phyloP scores from a whole-genome alignment of 441 rosid species.

The Erysimum pusillum region DNA sequence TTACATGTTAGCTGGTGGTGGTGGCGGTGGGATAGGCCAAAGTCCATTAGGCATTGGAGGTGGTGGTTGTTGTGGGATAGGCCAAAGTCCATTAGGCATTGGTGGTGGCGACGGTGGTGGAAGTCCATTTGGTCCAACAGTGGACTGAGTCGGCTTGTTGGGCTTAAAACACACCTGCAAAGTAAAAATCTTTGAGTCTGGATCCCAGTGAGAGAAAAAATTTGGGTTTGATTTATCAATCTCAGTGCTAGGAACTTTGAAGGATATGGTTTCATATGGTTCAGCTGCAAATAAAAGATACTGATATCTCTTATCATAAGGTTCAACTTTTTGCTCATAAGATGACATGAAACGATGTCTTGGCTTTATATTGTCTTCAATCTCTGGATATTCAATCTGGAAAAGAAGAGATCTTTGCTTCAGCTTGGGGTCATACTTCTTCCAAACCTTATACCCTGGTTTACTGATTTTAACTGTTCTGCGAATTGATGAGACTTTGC shows the following conservation, averaged over 20 bases:
- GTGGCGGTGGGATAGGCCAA: no score
- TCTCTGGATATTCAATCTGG: slow-evolving; percentile 99
- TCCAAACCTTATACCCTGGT: slow-evolving; percentile 92
- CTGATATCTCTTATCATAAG: slow-evolving; percentile 87
- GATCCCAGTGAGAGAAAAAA: slow-evolving; percentile 98
- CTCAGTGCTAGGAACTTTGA: slow-evolving; percentile 99
- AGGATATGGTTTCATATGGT: slow-evolving; percentile 93
- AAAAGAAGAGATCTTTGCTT: slow-evolving; percentile 92
- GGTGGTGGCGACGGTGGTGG: slow-evolving; percentile 84
- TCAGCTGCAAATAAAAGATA: slow-evolving; percentile 94
- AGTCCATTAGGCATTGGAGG: slow-evolving; percentile 28
- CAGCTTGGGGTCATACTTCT: slow-evolving; percentile 87
- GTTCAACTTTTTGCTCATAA: slow-evolving; percentile 88
- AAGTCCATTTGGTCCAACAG: slow-evolving; percentile 69
- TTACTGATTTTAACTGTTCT: slow-evolving; percentile 92
- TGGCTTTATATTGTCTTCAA: slow-evolving; percentile 86
- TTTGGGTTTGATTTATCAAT: slow-evolving; percentile 96
- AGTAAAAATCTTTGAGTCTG: slow-evolving; percentile 96
- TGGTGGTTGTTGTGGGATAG: slow-evolving; percentile 40
- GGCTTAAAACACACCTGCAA: slow-evolving; percentile 87
- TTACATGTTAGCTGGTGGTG: no score
- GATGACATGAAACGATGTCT: slow-evolving; percentile 97
- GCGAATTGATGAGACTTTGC: slow-evolving; percentile 74
- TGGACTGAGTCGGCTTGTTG: slow-evolving; percentile 65
- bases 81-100: slow-evolving; percentile 68